Percentiles rank a stretch among this genome's conserved stretches.
Evolutionary conservation across 495 filamentous ascomycete genomes (phyloP).

Genomic region (Paragyromitra xinjiangensis): DNA sequence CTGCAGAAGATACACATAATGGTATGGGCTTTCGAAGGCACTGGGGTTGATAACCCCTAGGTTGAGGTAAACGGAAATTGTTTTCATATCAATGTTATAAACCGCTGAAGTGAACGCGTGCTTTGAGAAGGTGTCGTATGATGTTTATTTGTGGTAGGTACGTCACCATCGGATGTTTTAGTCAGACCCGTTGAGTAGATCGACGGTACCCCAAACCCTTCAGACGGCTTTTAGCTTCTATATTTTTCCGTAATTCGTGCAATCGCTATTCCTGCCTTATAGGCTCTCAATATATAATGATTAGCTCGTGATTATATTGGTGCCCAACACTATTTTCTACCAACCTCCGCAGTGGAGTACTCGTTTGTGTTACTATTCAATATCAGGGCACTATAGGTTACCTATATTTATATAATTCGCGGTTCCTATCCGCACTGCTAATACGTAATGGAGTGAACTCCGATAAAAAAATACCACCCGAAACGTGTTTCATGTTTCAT

Average conservation of each 20-base stretch:
- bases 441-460: constrained; percentile 2
- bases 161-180: constrained; percentile 11
- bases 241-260: neutral
- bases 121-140: constrained; percentile 14
- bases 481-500: constrained; percentile 36
- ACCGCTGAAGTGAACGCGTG: neutral
- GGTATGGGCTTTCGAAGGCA: neutral
- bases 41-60: neutral
- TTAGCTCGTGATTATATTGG: neutral
- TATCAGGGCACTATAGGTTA: neutral
- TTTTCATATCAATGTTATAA: constrained; percentile 1
- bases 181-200: constrained; percentile 5
- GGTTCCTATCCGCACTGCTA: constrained; percentile 4
- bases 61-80: constrained; percentile 7
- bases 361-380: neutral
- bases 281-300: neutral
- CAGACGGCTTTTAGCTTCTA: neutral
- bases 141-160: constrained; percentile 8
- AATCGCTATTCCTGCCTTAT: constrained; percentile 1
- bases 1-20: neutral
- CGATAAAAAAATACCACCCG: neutral
- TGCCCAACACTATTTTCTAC: neutral
- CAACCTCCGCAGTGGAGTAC: neutral
- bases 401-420: neutral
- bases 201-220: neutral